These are phyloP conservation scores for Penicillium sp. DNA, from an alignment of 2,329 filamentous ascomycete genomes.

Conservation along the genomic window DNA sequence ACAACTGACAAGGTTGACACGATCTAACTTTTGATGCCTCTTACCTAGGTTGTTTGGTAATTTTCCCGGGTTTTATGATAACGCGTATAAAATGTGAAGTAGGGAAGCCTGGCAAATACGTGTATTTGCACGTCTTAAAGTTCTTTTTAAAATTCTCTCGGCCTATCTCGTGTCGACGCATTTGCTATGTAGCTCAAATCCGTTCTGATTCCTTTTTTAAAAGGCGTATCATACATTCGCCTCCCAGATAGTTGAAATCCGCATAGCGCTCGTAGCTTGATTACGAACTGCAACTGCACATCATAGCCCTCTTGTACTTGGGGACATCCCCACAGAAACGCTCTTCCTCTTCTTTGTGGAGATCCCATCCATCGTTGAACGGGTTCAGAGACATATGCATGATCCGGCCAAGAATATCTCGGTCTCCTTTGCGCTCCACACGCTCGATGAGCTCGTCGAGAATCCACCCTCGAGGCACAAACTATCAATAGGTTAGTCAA, in stretches of 20 bases:
- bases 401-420: constrained; percentile 71
- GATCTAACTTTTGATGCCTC: constrained; percentile 27
- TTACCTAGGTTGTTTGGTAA: constrained; percentile 20
- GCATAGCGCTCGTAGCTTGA: neutral
- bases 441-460: constrained; percentile 88
- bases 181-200: neutral
- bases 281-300: constrained; percentile 92
- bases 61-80: constrained; percentile 23
- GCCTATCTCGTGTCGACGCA: neutral
- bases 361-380: constrained; percentile 68
- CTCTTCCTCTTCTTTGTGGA: constrained; percentile 69
- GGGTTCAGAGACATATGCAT: constrained; percentile 83
- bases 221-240: neutral
- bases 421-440: constrained; percentile 79
- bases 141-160: neutral
- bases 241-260: neutral
- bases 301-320: constrained; percentile 71
- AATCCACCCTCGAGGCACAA: constrained; percentile 86
- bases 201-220: neutral
- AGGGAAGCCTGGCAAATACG: constrained; percentile 3
- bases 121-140: neutral
- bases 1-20: constrained; percentile 17
- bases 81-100: constrained; percentile 5
- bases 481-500: constrained; percentile 44
- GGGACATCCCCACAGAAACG: constrained; percentile 86